Evolutionary conservation across 306 rosid species (phyloP).

Genomic region (Castanea sativa): DNA sequence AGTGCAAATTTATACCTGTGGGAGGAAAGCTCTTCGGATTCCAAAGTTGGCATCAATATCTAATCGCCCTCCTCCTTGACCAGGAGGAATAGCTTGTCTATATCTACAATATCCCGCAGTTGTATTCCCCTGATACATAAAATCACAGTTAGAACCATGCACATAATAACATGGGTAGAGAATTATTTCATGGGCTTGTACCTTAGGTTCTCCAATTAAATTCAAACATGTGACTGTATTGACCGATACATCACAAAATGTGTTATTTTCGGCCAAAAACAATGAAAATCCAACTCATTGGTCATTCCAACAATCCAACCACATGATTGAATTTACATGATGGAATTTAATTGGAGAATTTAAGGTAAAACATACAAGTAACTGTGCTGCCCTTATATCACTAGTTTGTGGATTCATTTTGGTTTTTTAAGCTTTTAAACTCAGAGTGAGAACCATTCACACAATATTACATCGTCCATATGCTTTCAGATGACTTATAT

Average conservation of each 20-base stretch:
- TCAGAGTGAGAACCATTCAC: background rate
- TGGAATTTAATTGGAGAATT: too few species aligned
- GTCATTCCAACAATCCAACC: too few species aligned
- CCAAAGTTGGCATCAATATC: conserved; percentile 74
- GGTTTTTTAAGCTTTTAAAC: background rate
- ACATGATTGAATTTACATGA: too few species aligned
- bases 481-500: background rate
- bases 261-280: too few species aligned
- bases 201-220: too few species aligned
- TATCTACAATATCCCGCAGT: conserved; percentile 86
- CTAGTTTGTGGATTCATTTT: background rate
- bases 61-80: conserved; percentile 70
- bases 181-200: too few species aligned
- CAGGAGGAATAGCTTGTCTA: conserved; percentile 81
- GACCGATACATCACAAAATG: too few species aligned
- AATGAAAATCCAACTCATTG: too few species aligned
- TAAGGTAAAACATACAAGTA: too few species aligned
- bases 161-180: background rate
- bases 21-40: conserved; percentile 79
- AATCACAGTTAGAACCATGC: background rate
- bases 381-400: background rate
- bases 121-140: conserved; percentile 54
- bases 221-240: too few species aligned
- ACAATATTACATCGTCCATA: background rate
- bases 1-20: conserved; percentile 52